phyloP scores from a whole-genome alignment of 164 flowering plant genomes.

The Vitis rotundifolia region DNA sequence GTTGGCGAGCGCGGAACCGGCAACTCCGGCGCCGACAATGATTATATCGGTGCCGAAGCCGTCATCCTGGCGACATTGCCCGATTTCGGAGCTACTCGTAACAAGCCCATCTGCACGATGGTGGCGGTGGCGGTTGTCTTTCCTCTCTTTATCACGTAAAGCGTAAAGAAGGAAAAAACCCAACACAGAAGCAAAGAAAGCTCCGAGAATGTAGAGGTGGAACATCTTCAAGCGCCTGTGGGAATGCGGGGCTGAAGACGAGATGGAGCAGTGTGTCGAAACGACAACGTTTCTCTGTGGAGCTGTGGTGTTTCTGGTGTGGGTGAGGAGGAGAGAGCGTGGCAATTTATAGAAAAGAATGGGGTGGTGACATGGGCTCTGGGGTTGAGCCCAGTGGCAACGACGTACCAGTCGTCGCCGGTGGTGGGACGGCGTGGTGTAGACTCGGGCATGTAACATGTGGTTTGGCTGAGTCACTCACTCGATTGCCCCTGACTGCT shows the following conservation, averaged over 20 bases:
- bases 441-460: too few relatives aligned
- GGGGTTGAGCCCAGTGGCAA: neutral
- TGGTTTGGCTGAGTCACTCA: too few relatives aligned
- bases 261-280: neutral
- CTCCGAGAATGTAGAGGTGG: slow-evolving; percentile 13
- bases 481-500: too few relatives aligned
- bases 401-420: neutral
- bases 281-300: neutral
- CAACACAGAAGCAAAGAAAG: slow-evolving; percentile 19
- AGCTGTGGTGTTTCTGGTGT: neutral
- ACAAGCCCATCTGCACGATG: neutral
- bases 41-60: slow-evolving; percentile 24
- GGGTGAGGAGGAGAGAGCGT: neutral
- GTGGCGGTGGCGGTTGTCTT: neutral
- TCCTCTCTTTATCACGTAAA: slow-evolving; percentile 10
- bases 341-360: neutral
- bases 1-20: slow-evolving; percentile 39
- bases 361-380: neutral
- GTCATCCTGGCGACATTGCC: neutral
- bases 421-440: too few relatives aligned
- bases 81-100: neutral
- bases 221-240: slow-evolving; percentile 1
- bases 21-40: slow-evolving; percentile 46
- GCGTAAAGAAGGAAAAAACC: slow-evolving; percentile 12
- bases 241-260: neutral